Base-by-base conservation (phyloP, 2,329 filamentous ascomycete species). In the Fusarium bactridioides region DNA sequence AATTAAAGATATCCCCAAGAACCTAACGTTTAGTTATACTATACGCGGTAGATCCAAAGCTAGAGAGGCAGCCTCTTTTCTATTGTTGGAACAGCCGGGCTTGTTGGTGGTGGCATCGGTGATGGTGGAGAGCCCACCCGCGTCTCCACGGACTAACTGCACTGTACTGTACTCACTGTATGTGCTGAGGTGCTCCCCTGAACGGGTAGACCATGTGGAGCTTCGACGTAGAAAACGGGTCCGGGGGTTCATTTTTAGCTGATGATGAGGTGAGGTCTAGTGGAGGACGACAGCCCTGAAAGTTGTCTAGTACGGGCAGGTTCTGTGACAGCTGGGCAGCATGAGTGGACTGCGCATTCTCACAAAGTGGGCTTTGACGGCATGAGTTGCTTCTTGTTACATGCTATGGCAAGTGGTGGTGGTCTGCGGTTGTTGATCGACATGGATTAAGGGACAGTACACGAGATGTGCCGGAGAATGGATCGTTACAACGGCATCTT, bases 91-190 rank as follows among this genome's bases (percentile, higher is more conserved):
- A 70, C 56, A 50, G 41, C 41, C 41, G 23, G 50, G 54, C 43
- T 65, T 74, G 62, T 73, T 74, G 67, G 70, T 71, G 70, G 70
- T 73, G 70, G 70, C 54, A 73, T 57, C 56, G 51, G 66, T 58
- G 38, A 50, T 63, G 43, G 61, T 69, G 69, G 69, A 60, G 50
- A 59, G 43, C 23, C 55, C 19, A 33, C 23, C 55, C 19, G 18
- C 21, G 27, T 43, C 41, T 41, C 37, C 37, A 29, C n/a, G 25
- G 37, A 45, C 19, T 19, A 21, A 40, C 38, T 40, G 38, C 44
- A 47, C 19, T 47, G 23, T 11, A 38, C 50, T 40, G n/a, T 21
- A 53, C 18, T 53, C 12, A 53, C 33, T 53, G 31, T 33, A 33
- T 33, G 23, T n/a, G 27, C 50, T 38, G 33, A 51, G 48, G 31